Conservation (phyloP, 2,329 filamentous ascomycete species). For the Arthrobotrys pseudoclavata region DNA sequence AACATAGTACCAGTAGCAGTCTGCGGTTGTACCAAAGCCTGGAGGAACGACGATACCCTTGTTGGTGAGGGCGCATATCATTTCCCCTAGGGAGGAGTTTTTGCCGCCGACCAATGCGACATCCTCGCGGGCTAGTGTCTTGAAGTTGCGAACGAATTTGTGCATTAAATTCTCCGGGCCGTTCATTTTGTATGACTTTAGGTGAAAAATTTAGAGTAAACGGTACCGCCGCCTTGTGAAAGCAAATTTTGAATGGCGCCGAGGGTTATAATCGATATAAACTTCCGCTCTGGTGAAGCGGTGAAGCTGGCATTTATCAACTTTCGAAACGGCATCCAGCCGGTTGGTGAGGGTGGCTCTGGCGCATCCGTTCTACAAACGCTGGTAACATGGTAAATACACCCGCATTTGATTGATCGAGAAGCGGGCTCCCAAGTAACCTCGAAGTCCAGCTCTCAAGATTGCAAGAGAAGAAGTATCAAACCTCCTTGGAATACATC, state of each 20-base stretch:
- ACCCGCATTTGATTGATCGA: not conserved
- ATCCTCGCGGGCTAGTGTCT: conserved; percentile 62
- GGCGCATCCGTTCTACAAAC: not conserved
- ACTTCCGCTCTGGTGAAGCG: not conserved
- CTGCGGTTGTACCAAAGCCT: conserved; percentile 66
- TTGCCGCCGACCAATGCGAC: conserved; percentile 66
- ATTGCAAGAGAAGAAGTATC: not conserved
- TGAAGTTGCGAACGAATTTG: conserved; percentile 61
- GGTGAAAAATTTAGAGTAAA: not conserved
- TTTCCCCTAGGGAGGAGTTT: conserved; percentile 67
- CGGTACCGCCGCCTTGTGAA: too few relatives aligned
- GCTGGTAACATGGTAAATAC: not conserved
- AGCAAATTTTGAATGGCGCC: too few relatives aligned
- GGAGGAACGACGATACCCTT: conserved; percentile 65
- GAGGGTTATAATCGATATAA: too few relatives aligned
- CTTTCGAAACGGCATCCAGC: not conserved
- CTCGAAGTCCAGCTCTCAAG: too few relatives aligned
- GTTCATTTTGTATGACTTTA: conserved; percentile 4
- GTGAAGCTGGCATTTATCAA: not conserved
- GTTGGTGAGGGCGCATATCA: conserved; percentile 64
- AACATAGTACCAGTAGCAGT: conserved; percentile 65
- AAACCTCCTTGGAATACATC: not conserved
- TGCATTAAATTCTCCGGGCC: not conserved
- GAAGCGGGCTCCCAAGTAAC: not conserved
- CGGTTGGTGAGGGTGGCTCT: not conserved